phyloP scores from a whole-genome alignment of 2,329 filamentous ascomycete genomes.

The Colletotrichum tropicicola region DNA sequence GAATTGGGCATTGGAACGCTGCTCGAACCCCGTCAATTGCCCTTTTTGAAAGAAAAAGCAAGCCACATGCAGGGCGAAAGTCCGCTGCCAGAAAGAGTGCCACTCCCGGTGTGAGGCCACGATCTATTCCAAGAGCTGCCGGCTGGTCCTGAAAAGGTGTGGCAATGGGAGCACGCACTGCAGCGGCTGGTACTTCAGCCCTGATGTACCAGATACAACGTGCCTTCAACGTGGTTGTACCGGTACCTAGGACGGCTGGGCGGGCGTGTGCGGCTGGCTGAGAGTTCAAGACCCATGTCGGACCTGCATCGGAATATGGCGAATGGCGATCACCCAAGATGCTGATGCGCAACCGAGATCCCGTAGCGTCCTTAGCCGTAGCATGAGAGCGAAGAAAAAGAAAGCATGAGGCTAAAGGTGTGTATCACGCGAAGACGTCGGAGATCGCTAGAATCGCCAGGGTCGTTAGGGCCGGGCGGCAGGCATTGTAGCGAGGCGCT shows the following conservation, averaged over 20 bases:
- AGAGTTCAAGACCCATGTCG: slow-evolving; percentile 2
- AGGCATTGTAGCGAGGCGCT: too few relatives aligned
- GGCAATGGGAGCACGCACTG: too few relatives aligned
- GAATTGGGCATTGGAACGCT: background rate
- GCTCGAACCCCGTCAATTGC: background rate
- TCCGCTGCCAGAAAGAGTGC: too few relatives aligned
- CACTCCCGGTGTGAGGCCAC: too few relatives aligned
- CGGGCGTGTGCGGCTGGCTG: background rate
- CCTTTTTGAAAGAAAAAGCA: background rate
- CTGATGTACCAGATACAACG: background rate
- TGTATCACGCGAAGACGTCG: background rate
- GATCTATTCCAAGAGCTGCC: background rate
- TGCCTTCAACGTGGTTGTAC: background rate
- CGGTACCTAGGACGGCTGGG: background rate
- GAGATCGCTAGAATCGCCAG: background rate
- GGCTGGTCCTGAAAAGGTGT: background rate
- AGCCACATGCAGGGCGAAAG: background rate
- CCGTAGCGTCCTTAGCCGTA: background rate
- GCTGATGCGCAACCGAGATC: background rate
- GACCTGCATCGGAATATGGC: slow-evolving; percentile 19
- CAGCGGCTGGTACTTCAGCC: background rate
- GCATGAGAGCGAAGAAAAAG: background rate
- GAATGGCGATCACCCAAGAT: slow-evolving; percentile 15
- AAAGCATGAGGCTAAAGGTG: background rate
- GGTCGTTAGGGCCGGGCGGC: too few relatives aligned